Evolutionary conservation across 306 rosid genomes (phyloP), one percentile per base, ranked within the genome.

Genomic region (Delonix regia): DNA sequence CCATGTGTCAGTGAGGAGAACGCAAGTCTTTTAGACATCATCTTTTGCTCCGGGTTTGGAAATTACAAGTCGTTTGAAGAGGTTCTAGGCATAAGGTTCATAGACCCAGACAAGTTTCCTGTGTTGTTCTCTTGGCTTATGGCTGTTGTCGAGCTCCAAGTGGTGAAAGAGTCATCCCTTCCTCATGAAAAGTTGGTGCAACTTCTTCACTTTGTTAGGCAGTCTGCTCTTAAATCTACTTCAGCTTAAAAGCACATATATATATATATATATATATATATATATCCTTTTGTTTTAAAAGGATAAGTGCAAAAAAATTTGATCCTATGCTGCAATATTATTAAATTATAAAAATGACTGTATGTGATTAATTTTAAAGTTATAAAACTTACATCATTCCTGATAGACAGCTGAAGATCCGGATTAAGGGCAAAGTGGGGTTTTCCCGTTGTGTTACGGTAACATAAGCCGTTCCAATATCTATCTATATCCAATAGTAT

Each of bases 81-180:
- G 66, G 77, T 57, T 55, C 28, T 85, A 15, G 86, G 82, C 5
- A 0, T 61, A 12, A 77, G 63, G 28, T 0, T 83, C 0, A 38
- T 83, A 21, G 87, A 69, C 22, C 79, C 73, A 39, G 80, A 83
- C 38, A 74, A 64, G 79, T 69, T 74, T 44, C 89, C 90, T 12
- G 36, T 81, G 48, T 11, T 83, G 4, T 65, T 13, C 78, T 71
- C 86, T 24, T 81, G 86, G 86, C 33, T 81, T 30, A 36, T 25
- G 38, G 74, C 82, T 52, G 1, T 86, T 0, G 34, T 14, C 25
- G 78, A 78, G 53, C 42, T 75, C 2, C 80, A 76, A 25, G 66
- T 44, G 15, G 82, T 78, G 82, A 69, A 78, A 66, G 86, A 71
- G 21, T 59, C 49, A 27, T 0, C 61, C 66, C 80, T 80, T 47